Conservation (phyloP, 2,329 filamentous ascomycete genomes). For the Emmonsiellopsis sp. region DNA sequence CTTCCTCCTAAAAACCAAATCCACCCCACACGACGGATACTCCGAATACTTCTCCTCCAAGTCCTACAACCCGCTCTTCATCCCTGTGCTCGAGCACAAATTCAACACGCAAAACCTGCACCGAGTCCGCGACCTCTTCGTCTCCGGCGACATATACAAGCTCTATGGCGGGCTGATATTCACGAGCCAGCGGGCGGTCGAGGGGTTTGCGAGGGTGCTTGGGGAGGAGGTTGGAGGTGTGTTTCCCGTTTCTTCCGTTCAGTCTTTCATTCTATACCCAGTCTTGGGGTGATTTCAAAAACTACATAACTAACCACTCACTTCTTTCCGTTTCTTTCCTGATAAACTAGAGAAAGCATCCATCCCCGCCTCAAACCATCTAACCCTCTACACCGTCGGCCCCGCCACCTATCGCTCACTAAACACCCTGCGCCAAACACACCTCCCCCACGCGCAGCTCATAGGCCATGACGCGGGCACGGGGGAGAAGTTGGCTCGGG, state of each 20-base stretch:
- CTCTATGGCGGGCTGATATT: slow-evolving; percentile 42
- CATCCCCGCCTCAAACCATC: slow-evolving; percentile 15
- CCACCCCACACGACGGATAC: slow-evolving; percentile 36
- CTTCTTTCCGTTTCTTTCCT: not conserved
- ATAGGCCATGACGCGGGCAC: slow-evolving; percentile 77
- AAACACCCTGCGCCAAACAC: slow-evolving; percentile 34
- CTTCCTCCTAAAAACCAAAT: slow-evolving; percentile 41
- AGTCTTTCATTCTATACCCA: not conserved
- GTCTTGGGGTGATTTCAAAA: no score
- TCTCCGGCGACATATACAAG: slow-evolving; percentile 20
- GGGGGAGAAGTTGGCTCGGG: slow-evolving; percentile 67
- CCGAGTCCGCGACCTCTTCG: slow-evolving; percentile 27
- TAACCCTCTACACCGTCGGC: slow-evolving; percentile 39
- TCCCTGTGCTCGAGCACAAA: slow-evolving; percentile 40
- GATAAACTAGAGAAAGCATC: slow-evolving; percentile 5
- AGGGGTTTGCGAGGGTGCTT: slow-evolving; percentile 33
- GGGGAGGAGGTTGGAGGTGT: slow-evolving; percentile 21
- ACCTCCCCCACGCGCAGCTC: slow-evolving; percentile 48
- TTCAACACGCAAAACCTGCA: slow-evolving; percentile 29
- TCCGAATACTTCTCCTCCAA: slow-evolving; percentile 33
- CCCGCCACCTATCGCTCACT: slow-evolving; percentile 57
- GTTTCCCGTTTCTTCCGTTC: slow-evolving; percentile 7
- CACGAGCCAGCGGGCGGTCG: slow-evolving; percentile 41
- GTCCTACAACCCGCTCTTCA: slow-evolving; percentile 29
- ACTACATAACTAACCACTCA: not conserved